These are phyloP conservation scores for Hemerocallis citrina DNA, from an alignment of 106 monocot genomes.

Conservation along the genomic window DNA sequence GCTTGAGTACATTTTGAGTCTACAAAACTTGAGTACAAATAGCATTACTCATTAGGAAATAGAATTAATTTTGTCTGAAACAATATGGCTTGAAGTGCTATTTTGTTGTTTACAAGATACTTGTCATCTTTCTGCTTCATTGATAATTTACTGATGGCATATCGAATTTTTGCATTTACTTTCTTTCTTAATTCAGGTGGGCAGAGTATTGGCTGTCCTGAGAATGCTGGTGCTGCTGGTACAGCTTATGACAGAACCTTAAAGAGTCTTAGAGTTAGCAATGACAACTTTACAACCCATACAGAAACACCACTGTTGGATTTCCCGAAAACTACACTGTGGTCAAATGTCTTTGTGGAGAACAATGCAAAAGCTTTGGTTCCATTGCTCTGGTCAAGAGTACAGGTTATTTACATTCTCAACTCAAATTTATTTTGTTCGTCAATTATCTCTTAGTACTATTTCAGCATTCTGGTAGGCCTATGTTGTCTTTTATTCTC, in stretches of 20 bases:
- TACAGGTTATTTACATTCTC: conserved; percentile 50
- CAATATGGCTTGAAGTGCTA: not conserved
- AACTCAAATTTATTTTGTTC: not conserved
- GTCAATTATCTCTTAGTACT: not conserved
- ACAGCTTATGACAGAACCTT: conserved; percentile 71
- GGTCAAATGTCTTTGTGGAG: conserved; percentile 92
- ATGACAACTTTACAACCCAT: conserved; percentile 68
- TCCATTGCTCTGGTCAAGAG: conserved; percentile 92
- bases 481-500: not conserved
- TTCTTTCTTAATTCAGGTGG: conserved; percentile 48
- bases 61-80: too few species aligned
- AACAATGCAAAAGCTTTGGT: conserved; percentile 77
- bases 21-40: too few species aligned
- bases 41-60: too few species aligned
- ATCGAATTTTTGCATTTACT: not conserved
- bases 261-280: conserved; percentile 78
- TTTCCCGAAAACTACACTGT: conserved; percentile 62
- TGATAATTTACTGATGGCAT: too few species aligned
- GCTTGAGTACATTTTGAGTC: too few species aligned
- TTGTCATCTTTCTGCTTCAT: too few species aligned
- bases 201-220: conserved; percentile 71
- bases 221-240: conserved; percentile 89
- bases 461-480: not conserved
- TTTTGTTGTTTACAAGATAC: not conserved
- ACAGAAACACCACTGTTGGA: conserved; percentile 94